These are phyloP conservation scores for Salix purpurea DNA, from an alignment of 345 rosid genomes.

Conservation along the genomic window DNA sequence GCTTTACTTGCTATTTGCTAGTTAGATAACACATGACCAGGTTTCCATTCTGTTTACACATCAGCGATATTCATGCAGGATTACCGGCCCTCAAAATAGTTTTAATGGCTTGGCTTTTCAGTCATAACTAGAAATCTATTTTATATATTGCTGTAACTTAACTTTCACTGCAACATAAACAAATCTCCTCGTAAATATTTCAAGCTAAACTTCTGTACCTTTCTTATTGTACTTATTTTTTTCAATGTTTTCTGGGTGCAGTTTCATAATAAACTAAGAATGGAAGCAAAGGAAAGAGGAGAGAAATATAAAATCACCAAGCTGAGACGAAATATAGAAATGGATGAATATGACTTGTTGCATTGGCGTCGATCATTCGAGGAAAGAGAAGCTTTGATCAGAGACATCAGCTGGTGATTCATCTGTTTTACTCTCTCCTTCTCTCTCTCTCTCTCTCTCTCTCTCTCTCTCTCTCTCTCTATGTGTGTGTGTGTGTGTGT, in stretches of 20 bases:
- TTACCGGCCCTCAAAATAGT: neutral
- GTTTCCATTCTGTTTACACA: too few species aligned
- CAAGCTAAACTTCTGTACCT: neutral
- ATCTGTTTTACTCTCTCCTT: neutral
- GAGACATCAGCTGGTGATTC: conserved; percentile 88
- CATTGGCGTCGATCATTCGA: conserved; percentile 90
- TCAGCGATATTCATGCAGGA: too few species aligned
- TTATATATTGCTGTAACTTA: neutral
- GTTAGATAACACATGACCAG: neutral
- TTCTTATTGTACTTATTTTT: neutral
- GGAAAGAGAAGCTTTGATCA: conserved; percentile 90
- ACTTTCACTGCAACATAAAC: neutral
- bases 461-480: neutral
- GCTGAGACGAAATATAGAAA: conserved; percentile 72
- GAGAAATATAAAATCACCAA: conserved; percentile 63
- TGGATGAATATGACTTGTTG: conserved; percentile 84
- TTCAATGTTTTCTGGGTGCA: conserved; percentile 23
- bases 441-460: neutral
- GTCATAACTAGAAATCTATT: neutral
- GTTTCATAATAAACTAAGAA: conserved; percentile 64
- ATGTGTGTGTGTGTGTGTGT: too few species aligned
- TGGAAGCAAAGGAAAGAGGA: conserved; percentile 71
- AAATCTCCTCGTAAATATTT: neutral
- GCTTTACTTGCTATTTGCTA: too few species aligned
- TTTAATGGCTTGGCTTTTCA: neutral